phyloP scores from a whole-genome alignment of 2,329 filamentous ascomycete species.

The Fusarium xylarioides region DNA sequence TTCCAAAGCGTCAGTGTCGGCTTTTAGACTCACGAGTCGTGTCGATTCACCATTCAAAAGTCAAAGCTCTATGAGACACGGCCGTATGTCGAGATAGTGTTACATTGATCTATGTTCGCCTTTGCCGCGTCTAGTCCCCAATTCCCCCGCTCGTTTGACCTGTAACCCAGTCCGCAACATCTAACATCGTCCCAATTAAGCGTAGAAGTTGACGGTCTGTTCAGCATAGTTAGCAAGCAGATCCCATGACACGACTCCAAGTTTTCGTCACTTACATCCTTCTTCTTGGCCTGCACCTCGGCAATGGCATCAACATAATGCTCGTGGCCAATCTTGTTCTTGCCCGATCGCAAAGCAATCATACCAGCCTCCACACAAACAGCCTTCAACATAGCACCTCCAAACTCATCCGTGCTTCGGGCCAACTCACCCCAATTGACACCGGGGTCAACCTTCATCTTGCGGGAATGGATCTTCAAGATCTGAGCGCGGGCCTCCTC shows the following conservation, averaged over 20 bases:
- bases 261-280: conserved; percentile 69
- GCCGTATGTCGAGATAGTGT: conserved; percentile 33
- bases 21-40: background rate
- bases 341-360: conserved; percentile 94
- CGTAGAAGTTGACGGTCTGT: conserved; percentile 67
- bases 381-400: conserved; percentile 96
- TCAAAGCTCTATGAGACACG: background rate
- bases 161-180: conserved; percentile 22
- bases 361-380: conserved; percentile 99
- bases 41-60: background rate
- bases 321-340: conserved; percentile 97
- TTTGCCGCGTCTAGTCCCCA: conserved; percentile 32
- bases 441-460: conserved; percentile 94
- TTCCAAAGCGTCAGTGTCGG: background rate
- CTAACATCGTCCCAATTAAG: conserved; percentile 46
- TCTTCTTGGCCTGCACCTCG: conserved; percentile 96
- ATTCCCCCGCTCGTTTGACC: conserved; percentile 19
- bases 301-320: conserved; percentile 98
- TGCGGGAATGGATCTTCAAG: conserved; percentile 94
- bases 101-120: conserved; percentile 42
- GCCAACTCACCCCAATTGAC: conserved; percentile 98
- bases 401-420: conserved; percentile 97
- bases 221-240: conserved; percentile 20
- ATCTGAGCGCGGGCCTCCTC: conserved; percentile 98
- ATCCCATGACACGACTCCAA: background rate